A percentile compares a stretch with the other conserved stretches of the same genome.
Conservation (phyloP, 2,329 filamentous ascomycete species). For the Pseudogymnoascus pannorum region DNA sequence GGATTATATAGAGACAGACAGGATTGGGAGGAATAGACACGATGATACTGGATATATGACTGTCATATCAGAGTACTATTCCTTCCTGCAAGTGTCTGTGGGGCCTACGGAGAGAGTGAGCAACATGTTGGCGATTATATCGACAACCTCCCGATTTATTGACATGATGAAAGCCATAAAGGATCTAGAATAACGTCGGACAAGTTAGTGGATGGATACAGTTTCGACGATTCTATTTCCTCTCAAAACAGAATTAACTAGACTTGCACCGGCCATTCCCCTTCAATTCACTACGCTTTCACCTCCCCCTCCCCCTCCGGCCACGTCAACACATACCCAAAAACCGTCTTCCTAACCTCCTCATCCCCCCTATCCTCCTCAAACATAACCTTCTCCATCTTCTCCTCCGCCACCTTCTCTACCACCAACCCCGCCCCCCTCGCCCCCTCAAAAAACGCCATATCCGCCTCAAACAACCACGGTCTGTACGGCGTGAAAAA, state of each 20-base stretch:
- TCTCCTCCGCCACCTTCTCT: constrained; percentile 71
- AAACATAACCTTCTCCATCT: constrained; percentile 82
- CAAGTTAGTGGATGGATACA: neutral
- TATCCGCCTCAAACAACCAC: constrained; percentile 78
- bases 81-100: too few relatives aligned
- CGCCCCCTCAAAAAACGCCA: constrained; percentile 78
- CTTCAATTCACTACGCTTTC: neutral
- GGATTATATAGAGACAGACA: too few relatives aligned
- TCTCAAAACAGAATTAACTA: neutral
- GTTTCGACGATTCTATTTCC: neutral
- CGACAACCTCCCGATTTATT: too few relatives aligned
- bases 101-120: too few relatives aligned
- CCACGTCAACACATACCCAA: constrained; percentile 28
- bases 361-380: constrained; percentile 82
- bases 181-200: neutral
- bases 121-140: too few relatives aligned
- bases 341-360: constrained; percentile 69
- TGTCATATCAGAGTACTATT: too few relatives aligned
- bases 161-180: neutral
- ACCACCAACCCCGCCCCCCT: constrained; percentile 65
- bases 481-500: constrained; percentile 94
- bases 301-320: neutral
- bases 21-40: too few relatives aligned
- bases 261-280: neutral
- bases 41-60: too few relatives aligned